Evolutionary conservation across 2,329 filamentous ascomycete species (phyloP).

Genomic region (Sphaerostilbella broomeana): DNA sequence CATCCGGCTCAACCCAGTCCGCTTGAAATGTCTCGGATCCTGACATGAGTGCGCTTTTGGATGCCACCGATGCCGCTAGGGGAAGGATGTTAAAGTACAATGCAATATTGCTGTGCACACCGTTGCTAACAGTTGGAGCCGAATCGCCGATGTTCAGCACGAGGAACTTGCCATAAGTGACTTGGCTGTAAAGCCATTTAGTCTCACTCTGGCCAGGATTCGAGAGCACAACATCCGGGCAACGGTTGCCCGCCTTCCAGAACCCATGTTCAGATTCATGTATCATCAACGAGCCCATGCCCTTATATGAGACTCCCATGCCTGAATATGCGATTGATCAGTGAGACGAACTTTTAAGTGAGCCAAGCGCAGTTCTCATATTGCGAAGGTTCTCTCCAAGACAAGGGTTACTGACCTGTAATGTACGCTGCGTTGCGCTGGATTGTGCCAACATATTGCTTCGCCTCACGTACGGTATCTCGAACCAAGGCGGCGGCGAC

Average conservation of each 20-base stretch:
- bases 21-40: slow-evolving; percentile 21
- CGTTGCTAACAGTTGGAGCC: background rate
- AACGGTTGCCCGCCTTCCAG: slow-evolving; percentile 33
- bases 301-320: slow-evolving; percentile 37
- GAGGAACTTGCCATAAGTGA: slow-evolving; percentile 27
- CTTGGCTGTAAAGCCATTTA: slow-evolving; percentile 26
- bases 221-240: slow-evolving; percentile 29
- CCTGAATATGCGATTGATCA: no score
- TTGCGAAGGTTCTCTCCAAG: no score
- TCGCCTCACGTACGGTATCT: slow-evolving; percentile 37
- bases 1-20: slow-evolving; percentile 22
- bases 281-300: slow-evolving; percentile 29
- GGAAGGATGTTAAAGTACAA: slow-evolving; percentile 9
- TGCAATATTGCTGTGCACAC: slow-evolving; percentile 11
- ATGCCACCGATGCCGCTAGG: background rate
- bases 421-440: slow-evolving; percentile 43
- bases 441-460: slow-evolving; percentile 41
- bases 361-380: no score
- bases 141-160: slow-evolving; percentile 18
- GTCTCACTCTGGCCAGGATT: slow-evolving; percentile 9
- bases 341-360: background rate
- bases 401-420: slow-evolving; percentile 28
- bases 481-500: slow-evolving; percentile 41
- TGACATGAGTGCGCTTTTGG: background rate
- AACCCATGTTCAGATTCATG: slow-evolving; percentile 26